A percentile compares a stretch with the other conserved stretches of the same genome.
Conservation (phyloP, 164 flowering plant species). For the Umbilicus rupestris region DNA sequence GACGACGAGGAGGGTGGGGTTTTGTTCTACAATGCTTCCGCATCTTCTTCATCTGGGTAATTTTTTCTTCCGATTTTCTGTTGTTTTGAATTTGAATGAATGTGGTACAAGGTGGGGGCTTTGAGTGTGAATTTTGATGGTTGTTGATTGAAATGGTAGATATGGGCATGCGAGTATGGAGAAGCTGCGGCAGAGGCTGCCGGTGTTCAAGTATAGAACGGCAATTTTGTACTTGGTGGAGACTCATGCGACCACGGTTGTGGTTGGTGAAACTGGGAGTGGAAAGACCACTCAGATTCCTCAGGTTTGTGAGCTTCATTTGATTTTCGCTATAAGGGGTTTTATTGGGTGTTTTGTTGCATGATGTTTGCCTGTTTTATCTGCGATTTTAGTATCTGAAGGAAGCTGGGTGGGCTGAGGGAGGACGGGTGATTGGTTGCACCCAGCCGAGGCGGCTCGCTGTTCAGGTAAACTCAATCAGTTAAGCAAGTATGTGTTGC, state of each 20-base stretch:
- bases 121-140: not conserved
- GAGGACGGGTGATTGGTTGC: slow-evolving; percentile 85
- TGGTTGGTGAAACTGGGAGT: slow-evolving; percentile 96
- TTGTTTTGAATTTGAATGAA: not conserved
- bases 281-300: slow-evolving; percentile 98
- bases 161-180: slow-evolving; percentile 51
- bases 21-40: slow-evolving; percentile 40
- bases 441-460: slow-evolving; percentile 93
- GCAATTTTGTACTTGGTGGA: slow-evolving; percentile 82
- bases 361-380: not conserved
- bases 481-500: not conserved
- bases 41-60: slow-evolving; percentile 41
- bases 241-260: slow-evolving; percentile 68
- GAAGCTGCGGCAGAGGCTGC: slow-evolving; percentile 84
- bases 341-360: not conserved
- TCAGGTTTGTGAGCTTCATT: slow-evolving; percentile 37
- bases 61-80: not conserved
- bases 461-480: slow-evolving; percentile 51
- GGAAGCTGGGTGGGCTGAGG: slow-evolving; percentile 98
- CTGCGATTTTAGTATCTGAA: slow-evolving; percentile 52
- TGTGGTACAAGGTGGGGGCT: not conserved
- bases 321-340: not conserved
- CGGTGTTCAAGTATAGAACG: slow-evolving; percentile 66
- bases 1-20: slow-evolving; percentile 96
- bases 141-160: slow-evolving; percentile 18